Evolutionary conservation across 257 asterid species (phyloP), one percentile per base, ranked within the genome.

Genomic region (Capsicum pubescens): DNA sequence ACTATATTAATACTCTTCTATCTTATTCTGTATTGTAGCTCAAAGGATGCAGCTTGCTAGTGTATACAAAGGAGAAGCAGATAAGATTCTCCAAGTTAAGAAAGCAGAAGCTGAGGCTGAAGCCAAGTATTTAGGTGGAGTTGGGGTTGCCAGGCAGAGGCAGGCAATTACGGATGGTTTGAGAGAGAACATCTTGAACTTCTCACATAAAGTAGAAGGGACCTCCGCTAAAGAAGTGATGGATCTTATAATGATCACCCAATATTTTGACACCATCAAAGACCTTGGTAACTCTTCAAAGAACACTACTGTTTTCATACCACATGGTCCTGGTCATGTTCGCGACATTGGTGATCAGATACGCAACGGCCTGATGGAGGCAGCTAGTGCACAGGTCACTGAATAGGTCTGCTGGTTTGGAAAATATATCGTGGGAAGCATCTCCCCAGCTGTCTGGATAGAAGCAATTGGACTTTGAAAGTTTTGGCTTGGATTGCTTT

Each of bases 111-210:
- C 95, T 2, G 99, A 96, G 5, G 99, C 98, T 19, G 99, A 96
- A 86, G 82, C 99, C 87, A 96, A 96, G 92, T 96, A 96, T 90
- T 93, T 96, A 8, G 99, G 99, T 55, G 99, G 98, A 54, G 97
- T 96, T 8, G 99, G 99, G 70, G 99, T 96, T 50, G 99, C 99
- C n/a, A 90, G 95, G 87, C 99, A 96, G 91, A 91, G 99, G 79
- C 99, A 96, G 85, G 99, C 99, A n/a, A 95, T 95, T 26, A 95
- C 99, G 4, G 99, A 95, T 54, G 99, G 99, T 64, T 89, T 95
- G 84, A 85, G 99, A 52, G 98, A 95, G 91, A 96, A 96, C 89
- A 96, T 96, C 64, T 82, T 96, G 90, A 93, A 95, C 86, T 95
- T 96, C 91, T 95, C 98, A 74, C 91, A 92, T 89, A 97, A 91